Base-by-base conservation (phyloP, 306 rosid genomes). In the Rosa persica region DNA sequence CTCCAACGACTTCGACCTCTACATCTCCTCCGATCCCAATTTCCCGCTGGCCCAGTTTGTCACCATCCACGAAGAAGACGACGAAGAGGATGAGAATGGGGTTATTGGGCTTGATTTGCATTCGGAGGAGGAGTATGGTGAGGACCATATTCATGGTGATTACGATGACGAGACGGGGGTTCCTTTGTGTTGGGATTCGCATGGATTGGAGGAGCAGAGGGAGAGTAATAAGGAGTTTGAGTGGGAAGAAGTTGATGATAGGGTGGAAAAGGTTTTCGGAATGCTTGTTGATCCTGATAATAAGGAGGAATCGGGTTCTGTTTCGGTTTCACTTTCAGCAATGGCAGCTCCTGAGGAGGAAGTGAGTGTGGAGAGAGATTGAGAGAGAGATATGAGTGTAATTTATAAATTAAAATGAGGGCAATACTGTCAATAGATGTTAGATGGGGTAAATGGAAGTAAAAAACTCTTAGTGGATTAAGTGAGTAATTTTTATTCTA, bases 211-310 rank as follows among this genome's bases (percentile, higher is more conserved):
- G 12, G 93, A 93, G 55, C 81, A 71, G 57, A 83, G 86, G 44
- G 87, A 83, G 16, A 76, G n/a, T 30, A 82, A 73, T 40, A 97
- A 88, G 11, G 95, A 91, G 75, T 93, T 91, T 30, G 98, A 91
- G 87, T 93, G 97, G 98, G 98, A 93, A 74, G 97, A 93, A 76
- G 90, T 93, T 6, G 93, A 90, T 46, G 90, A 80, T 9, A 74
- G 91, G 0, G 82, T 81, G 19, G 98, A 88, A 51, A 94, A 93
- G 17, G 80, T 85, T 62, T 81, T 90, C 62, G 86, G 84, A 83
- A 78, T 78, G 84, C 51, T 85, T 27, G 47, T 82, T n/a, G 86
- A 72, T 6, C 76, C 75, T 3, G 93, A 88, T 6, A 85, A 80
- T 13, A 88, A 83, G 36, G 89, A 83, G 25, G 74, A 86, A 43